Evolutionary conservation across 2,329 filamentous ascomycete genomes (phyloP), one percentile per base, ranked within the genome.

Genomic region (Alternaria gaisen): DNA sequence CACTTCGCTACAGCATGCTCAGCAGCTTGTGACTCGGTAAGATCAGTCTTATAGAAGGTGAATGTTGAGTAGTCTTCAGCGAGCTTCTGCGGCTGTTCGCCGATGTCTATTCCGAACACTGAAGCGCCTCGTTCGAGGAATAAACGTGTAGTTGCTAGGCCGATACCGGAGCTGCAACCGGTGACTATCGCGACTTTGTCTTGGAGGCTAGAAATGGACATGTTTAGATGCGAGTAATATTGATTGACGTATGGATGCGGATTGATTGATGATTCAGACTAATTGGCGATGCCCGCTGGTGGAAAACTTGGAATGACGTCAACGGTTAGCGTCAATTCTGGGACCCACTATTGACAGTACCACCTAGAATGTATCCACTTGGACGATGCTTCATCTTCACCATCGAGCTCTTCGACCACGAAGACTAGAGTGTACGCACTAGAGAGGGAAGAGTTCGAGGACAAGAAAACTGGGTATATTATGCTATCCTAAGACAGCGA

Each of bases 131-230:
- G 67, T 32, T 67, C 55, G 1, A 74, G 66, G 22, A 75, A 69
- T 7, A 73, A 56, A 9, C 61, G 64, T 1, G 70, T 63, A 14
- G 72, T 75, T 26, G 71, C 72, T 20, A 73, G 71, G 34, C 72
- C 72, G 42, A 75, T 75, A 22, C 72, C 72, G 47, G 67, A 70
- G 61, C 71, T 71, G 69, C 72, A 75, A 28, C 72, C 72, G 11
- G 72, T 75, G 10, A 75, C 32, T 46, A 75, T 67, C 18, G 68
- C 68, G 38, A 75, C 67, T 60, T 72, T 73, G 51, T 69, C 66
- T 34, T 69, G 62, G 40, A 75, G 63, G 5, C 54, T 66, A 2
- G 68, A 53, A 54, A 73, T 70, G 12, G 64, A 66, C 66, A 68
- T 68, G 32, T 20, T 53, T 53, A 14, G 34, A 7, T 24, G 40